Evolutionary conservation across 306 rosid genomes (phyloP).

Genomic region (Inga laurina): DNA sequence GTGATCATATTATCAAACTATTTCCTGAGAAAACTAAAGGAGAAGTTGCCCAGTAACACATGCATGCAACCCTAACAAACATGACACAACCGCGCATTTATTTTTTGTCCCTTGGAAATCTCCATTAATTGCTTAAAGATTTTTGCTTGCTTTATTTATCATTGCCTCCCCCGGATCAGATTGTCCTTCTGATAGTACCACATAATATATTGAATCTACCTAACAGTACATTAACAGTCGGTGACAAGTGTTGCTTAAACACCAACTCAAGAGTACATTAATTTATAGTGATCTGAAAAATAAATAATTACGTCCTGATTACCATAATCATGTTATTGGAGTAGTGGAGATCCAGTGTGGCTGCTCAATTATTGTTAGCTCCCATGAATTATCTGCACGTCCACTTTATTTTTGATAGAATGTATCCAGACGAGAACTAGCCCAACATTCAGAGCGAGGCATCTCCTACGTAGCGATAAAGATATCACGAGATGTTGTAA

Average conservation of each 20-base stretch:
- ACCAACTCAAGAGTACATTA: too few species aligned
- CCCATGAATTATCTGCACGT: not conserved
- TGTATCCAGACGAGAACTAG: constrained; percentile 47
- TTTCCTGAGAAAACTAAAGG: too few species aligned
- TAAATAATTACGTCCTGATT: too few species aligned
- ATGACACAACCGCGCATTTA: too few species aligned
- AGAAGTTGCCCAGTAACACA: not conserved
- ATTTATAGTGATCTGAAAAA: too few species aligned
- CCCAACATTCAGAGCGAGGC: constrained; percentile 35
- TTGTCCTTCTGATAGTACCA: not conserved
- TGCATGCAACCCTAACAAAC: not conserved
- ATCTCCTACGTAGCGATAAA: not conserved
- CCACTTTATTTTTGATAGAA: not conserved
- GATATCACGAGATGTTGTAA: not conserved
- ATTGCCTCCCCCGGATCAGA: not conserved
- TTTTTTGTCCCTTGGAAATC: too few species aligned
- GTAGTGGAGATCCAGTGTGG: not conserved
- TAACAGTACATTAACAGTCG: too few species aligned
- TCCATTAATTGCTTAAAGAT: too few species aligned
- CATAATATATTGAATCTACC: too few species aligned
- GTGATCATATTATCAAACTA: too few species aligned
- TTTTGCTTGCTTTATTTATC: not conserved
- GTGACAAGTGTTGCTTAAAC: too few species aligned
- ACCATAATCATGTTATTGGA: too few species aligned
- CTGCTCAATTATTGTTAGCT: constrained; percentile 22